phyloP scores from a whole-genome alignment of 2,329 filamentous ascomycete species.

The Aspergillus alliaceus region DNA sequence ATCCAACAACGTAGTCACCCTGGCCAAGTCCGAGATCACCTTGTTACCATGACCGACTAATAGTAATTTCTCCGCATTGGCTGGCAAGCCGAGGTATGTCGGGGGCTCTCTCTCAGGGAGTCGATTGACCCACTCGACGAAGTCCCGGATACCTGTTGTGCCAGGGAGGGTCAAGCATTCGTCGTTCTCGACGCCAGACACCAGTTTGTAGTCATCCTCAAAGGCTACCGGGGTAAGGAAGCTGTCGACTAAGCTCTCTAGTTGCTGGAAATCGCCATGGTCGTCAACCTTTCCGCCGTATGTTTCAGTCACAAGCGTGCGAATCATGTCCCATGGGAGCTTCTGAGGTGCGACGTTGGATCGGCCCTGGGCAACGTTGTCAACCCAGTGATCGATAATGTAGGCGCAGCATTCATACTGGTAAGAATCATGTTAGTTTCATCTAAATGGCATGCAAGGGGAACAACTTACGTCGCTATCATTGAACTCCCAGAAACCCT shows the following conservation, averaged over 20 bases:
- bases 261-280: slow-evolving; percentile 74
- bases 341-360: slow-evolving; percentile 92
- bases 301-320: slow-evolving; percentile 85
- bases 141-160: slow-evolving; percentile 80
- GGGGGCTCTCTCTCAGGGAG: slow-evolving; percentile 94
- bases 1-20: slow-evolving; percentile 83
- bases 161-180: slow-evolving; percentile 71
- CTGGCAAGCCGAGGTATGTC: slow-evolving; percentile 88
- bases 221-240: slow-evolving; percentile 87
- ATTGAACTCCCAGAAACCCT: slow-evolving; percentile 99
- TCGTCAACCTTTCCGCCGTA: slow-evolving; percentile 98
- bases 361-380: slow-evolving; percentile 75
- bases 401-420: slow-evolving; percentile 96
- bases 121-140: slow-evolving; percentile 85
- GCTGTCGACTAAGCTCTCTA: slow-evolving; percentile 70
- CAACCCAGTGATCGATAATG: slow-evolving; percentile 94
- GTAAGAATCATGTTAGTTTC: slow-evolving; percentile 22
- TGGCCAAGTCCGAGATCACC: slow-evolving; percentile 80
- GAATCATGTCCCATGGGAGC: slow-evolving; percentile 95
- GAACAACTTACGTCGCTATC: slow-evolving; percentile 83
- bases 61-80: slow-evolving; percentile 93
- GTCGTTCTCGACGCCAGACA: slow-evolving; percentile 63
- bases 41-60: slow-evolving; percentile 83
- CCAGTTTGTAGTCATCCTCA: slow-evolving; percentile 87
- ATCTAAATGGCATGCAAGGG: background rate